Percentiles rank a stretch among this genome's conserved stretches.
Evolutionary conservation across 441 rosid species (phyloP).

Genomic region (Pelargonium citronellum): DNA sequence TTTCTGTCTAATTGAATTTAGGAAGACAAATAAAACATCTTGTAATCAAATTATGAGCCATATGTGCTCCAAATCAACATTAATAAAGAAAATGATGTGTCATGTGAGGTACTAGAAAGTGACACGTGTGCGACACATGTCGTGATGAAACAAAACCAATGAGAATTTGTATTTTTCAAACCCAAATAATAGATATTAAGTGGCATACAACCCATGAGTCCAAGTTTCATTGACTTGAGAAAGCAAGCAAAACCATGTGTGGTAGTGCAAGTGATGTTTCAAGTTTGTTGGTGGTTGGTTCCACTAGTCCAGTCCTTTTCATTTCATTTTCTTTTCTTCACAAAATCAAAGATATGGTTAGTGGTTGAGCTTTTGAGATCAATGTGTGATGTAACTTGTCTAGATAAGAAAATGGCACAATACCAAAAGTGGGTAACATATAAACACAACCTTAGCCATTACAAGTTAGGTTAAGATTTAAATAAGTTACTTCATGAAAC

Average conservation of each 20-base stretch:
- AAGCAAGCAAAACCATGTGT: background rate
- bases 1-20: too few relatives aligned
- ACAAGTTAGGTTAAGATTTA: background rate
- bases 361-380: slow-evolving; percentile 5
- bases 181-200: background rate
- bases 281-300: background rate
- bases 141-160: background rate
- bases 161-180: too few relatives aligned
- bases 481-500: too few relatives aligned
- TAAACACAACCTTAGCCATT: background rate
- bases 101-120: background rate
- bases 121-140: background rate
- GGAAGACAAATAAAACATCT: too few relatives aligned
- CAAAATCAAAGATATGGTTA: background rate
- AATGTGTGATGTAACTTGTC: background rate
- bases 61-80: too few relatives aligned
- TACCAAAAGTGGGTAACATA: background rate
- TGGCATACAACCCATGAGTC: background rate
- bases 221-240: background rate
- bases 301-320: background rate
- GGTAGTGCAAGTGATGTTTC: background rate
- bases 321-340: background rate
- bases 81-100: background rate
- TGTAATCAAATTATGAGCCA: too few relatives aligned
- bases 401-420: background rate